Percentiles rank a stretch among this genome's conserved stretches.
phyloP scores from a whole-genome alignment of 768 basidiomycete species.

The Termitomyces titanicus region DNA sequence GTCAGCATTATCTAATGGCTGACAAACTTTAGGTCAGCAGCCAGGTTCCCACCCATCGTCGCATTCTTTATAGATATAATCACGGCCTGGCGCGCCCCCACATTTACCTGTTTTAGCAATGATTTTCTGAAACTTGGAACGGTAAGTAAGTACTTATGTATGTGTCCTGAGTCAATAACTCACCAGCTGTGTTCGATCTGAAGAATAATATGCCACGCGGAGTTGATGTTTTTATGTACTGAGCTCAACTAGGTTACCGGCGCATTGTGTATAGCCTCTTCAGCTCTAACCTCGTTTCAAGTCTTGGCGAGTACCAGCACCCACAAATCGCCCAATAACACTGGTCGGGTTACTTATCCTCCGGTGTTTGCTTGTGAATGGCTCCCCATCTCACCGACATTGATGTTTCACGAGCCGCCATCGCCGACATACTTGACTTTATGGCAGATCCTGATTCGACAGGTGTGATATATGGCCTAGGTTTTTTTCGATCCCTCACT shows the following conservation, averaged over 20 bases:
- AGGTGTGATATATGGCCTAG: neutral
- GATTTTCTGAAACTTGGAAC: too few relatives aligned
- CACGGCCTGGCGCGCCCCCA: too few relatives aligned
- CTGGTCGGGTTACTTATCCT: too few relatives aligned
- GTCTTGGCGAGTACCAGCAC: neutral
- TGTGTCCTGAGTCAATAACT: too few relatives aligned
- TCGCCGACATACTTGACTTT: neutral
- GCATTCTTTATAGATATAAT: too few relatives aligned
- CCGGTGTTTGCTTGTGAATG: neutral
- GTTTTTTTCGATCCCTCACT: neutral
- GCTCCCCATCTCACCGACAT: neutral
- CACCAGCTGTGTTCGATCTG: neutral
- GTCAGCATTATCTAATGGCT: too few relatives aligned
- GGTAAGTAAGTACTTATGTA: too few relatives aligned
- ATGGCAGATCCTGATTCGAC: neutral
- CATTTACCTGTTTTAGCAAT: too few relatives aligned
- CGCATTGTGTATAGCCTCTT: too few relatives aligned
- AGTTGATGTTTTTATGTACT: neutral
- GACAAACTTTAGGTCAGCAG: too few relatives aligned
- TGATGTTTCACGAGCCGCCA: neutral
- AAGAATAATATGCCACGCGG: neutral
- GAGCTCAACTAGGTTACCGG: too few relatives aligned
- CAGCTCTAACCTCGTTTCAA: neutral
- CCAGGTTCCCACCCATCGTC: too few relatives aligned
- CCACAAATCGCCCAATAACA: neutral